These are phyloP conservation scores for Coemansia interrupta DNA, from an alignment of 192 early-diverging fungal genomes.

Conservation along the genomic window DNA sequence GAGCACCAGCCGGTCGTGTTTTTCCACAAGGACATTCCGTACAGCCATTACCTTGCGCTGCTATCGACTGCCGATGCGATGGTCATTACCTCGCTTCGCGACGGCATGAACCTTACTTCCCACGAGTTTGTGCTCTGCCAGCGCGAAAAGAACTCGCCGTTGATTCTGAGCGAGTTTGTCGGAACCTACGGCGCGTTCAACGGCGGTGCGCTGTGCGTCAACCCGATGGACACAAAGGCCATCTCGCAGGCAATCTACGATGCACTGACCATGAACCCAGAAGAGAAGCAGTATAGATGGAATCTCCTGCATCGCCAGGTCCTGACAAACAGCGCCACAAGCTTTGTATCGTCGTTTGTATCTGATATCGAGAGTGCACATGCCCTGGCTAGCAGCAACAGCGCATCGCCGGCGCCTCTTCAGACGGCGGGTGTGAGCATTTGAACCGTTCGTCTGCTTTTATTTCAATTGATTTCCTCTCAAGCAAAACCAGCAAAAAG, in stretches of 20 bases:
- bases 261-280: conserved; percentile 74
- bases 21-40: conserved; percentile 88
- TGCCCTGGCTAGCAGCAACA: conserved; percentile 16
- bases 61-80: conserved; percentile 83
- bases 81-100: conserved; percentile 86
- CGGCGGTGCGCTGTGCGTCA: conserved; percentile 80
- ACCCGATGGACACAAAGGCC: conserved; percentile 93
- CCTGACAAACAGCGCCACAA: conserved; percentile 63
- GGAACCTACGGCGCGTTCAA: conserved; percentile 90
- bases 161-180: conserved; percentile 95
- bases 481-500: no score
- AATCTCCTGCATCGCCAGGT: conserved; percentile 68
- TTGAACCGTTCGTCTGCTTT: not conserved
- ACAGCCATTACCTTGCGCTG: conserved; percentile 86
- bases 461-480: not conserved
- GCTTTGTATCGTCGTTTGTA: conserved; percentile 64
- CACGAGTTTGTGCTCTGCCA: conserved; percentile 95
- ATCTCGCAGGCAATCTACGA: conserved; percentile 88
- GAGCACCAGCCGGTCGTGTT: conserved; percentile 88
- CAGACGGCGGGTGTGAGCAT: not conserved
- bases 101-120: conserved; percentile 96
- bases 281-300: conserved; percentile 75
- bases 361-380: conserved; percentile 32
- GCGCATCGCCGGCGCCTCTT: not conserved
- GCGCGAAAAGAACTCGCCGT: conserved; percentile 70